These are phyloP conservation scores for Acanthamoeba royreba DNA, from an alignment of 208 protist species.

Conservation along the genomic window DNA sequence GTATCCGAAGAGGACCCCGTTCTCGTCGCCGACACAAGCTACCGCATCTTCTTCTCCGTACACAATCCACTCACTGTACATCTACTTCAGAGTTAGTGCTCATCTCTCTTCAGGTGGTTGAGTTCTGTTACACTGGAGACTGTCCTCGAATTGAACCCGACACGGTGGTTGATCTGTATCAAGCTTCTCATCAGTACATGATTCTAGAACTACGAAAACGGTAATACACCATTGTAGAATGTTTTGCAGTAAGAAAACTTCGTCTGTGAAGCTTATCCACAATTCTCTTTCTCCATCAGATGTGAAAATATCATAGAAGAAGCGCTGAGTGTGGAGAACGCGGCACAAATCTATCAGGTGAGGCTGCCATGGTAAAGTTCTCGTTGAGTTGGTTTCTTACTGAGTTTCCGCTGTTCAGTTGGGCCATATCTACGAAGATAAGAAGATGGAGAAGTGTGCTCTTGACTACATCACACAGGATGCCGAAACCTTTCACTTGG, in stretches of 20 bases:
- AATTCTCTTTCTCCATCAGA: background rate
- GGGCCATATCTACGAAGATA: conserved; percentile 3
- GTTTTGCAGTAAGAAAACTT: no score
- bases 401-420: background rate
- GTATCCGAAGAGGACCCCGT: background rate
- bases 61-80: background rate
- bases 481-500: background rate
- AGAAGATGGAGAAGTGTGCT: background rate
- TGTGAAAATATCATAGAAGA: background rate
- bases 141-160: background rate
- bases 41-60: background rate
- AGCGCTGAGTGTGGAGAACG: background rate
- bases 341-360: background rate
- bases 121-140: background rate
- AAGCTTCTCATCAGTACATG: conserved; percentile 2
- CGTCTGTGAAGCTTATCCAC: background rate
- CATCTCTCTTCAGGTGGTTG: background rate
- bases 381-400: background rate
- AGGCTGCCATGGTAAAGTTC: background rate
- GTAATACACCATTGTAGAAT: no score
- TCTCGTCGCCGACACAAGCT: background rate
- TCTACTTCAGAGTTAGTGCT: no score
- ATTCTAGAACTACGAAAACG: background rate
- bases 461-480: background rate
- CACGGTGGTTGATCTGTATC: conserved; percentile 13